These are phyloP conservation scores for Pseudogymnoascus sp. DNA, from an alignment of 2,329 filamentous ascomycete species.

Conservation along the genomic window DNA sequence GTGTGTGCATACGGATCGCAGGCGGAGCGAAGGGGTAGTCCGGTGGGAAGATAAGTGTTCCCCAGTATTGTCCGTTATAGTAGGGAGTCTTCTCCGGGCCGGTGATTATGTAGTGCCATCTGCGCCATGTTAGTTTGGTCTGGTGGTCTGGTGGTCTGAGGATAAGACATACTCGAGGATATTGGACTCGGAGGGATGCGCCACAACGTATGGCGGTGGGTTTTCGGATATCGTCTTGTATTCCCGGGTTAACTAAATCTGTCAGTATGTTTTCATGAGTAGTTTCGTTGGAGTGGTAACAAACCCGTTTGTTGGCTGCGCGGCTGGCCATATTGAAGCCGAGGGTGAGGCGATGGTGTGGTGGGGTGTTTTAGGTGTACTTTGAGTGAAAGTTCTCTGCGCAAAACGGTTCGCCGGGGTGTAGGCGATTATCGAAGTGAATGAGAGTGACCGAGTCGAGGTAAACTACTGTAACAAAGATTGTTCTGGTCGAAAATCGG, in stretches of 20 bases:
- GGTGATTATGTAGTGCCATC: slow-evolving; percentile 93
- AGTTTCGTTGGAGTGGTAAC: slow-evolving; percentile 29
- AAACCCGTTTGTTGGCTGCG: slow-evolving; percentile 63
- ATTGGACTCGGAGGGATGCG: slow-evolving; percentile 83
- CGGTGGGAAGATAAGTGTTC: slow-evolving; percentile 86
- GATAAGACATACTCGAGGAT: slow-evolving; percentile 64
- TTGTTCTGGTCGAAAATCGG: slow-evolving; percentile 15
- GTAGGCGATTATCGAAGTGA: neutral
- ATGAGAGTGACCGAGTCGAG: neutral
- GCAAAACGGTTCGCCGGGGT: neutral
- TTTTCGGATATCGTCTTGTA: slow-evolving; percentile 60
- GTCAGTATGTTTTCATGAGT: slow-evolving; percentile 19
- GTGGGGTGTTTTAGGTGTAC: neutral
- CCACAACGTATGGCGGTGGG: slow-evolving; percentile 79
- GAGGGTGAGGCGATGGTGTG: slow-evolving; percentile 16
- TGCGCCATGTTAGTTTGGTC: slow-evolving; percentile 28
- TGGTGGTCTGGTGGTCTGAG: neutral
- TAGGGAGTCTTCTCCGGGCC: slow-evolving; percentile 93
- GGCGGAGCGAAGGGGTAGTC: slow-evolving; percentile 97
- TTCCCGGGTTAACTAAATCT: slow-evolving; percentile 48
- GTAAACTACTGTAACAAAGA: neutral
- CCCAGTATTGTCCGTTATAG: slow-evolving; percentile 94
- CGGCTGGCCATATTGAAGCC: slow-evolving; percentile 55
- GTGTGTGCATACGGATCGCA: slow-evolving; percentile 98
- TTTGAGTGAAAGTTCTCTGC: neutral